Percentiles rank a stretch among this genome's conserved stretches.
Conservation (phyloP, 495 filamentous ascomycete species). For the Lepraria neglecta region DNA sequence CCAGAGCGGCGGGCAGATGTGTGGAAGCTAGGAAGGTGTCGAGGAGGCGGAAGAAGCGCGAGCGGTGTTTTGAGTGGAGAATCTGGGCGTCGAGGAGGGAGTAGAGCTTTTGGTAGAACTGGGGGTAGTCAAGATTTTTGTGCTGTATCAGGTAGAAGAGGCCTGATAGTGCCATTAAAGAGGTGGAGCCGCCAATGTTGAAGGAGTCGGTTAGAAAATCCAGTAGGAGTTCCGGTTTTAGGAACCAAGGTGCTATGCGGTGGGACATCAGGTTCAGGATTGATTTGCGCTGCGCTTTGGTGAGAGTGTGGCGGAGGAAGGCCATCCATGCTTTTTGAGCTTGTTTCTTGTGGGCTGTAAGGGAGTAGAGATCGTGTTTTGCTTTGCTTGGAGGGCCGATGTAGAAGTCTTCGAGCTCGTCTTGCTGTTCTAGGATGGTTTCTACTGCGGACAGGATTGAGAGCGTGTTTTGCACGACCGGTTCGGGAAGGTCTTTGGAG, state of each 20-base stretch:
- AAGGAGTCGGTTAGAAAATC: conserved; percentile 95
- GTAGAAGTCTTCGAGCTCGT: conserved; percentile 64
- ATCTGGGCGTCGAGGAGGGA: conserved; percentile 77
- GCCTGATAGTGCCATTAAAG: conserved; percentile 82
- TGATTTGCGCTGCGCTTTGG: conserved; percentile 68
- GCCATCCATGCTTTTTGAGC: conserved; percentile 82
- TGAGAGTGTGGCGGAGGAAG: conserved; percentile 58
- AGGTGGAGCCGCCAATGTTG: conserved; percentile 73
- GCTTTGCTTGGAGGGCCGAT: conserved; percentile 53
- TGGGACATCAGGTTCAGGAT: conserved; percentile 66
- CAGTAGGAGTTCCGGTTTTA: conserved; percentile 80
- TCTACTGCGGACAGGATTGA: conserved; percentile 61
- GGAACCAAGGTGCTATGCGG: conserved; percentile 82
- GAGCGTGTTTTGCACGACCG: conserved; percentile 50
- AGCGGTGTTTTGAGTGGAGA: conserved; percentile 88
- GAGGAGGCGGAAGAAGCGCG: conserved; percentile 84
- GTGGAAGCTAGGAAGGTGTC: conserved; percentile 89
- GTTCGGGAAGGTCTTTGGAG: conserved; percentile 8
- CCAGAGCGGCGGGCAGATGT: conserved; percentile 82
- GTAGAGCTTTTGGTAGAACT: conserved; percentile 91
- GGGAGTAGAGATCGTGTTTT: conserved; percentile 47
- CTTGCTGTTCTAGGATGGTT: conserved; percentile 51
- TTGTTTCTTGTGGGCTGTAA: conserved; percentile 42
- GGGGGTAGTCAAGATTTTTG: conserved; percentile 91
- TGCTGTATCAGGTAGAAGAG: conserved; percentile 91